Percentiles rank a stretch among this genome's conserved stretches.
Evolutionary conservation across 177 flowering plant genomes (phyloP).

Genomic region (Tripterygium wilfordii): DNA sequence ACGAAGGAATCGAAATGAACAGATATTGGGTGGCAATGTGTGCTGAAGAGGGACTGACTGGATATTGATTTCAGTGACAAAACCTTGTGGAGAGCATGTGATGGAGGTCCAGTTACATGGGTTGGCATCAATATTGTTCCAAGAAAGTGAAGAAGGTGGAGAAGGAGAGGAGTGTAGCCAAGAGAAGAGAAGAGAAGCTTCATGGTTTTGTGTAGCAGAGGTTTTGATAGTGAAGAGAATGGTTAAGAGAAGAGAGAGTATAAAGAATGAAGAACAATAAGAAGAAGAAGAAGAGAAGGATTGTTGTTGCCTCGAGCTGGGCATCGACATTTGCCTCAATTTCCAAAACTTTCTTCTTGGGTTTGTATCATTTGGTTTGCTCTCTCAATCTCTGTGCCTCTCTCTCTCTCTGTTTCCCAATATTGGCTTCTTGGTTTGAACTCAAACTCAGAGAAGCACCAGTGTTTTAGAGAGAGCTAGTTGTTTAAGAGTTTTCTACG

Average conservation of each 20-base stretch:
- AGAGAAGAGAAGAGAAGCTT: conserved; percentile 31
- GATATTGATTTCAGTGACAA: conserved; percentile 36
- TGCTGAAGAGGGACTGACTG: conserved; percentile 29
- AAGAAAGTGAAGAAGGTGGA: conserved; percentile 22
- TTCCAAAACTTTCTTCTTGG: conserved; percentile 42
- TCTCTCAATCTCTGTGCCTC: conserved; percentile 13
- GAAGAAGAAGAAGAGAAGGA: conserved; percentile 10
- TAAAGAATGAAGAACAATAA: conserved; percentile 2
- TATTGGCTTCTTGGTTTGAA: conserved; percentile 23
- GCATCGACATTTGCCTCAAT: conserved; percentile 46
- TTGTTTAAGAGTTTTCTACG: too few species aligned
- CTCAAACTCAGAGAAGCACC: conserved; percentile 13
- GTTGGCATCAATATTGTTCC: conserved; percentile 28
- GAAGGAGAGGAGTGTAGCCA: conserved; percentile 32
- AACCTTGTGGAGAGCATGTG: conserved; percentile 29
- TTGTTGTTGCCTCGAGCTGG: conserved; percentile 27
- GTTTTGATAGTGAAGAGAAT: conserved; percentile 3
- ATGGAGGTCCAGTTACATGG: conserved; percentile 52
- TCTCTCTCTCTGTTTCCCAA: conserved; percentile 9
- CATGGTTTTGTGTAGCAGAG: conserved; percentile 19
- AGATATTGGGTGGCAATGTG: conserved; percentile 35
- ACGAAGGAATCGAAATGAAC: conserved; percentile 23
- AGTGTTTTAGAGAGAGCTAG: too few species aligned
- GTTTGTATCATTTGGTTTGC: conserved; percentile 34
- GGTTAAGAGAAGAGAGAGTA: conserved; percentile 3